These are phyloP conservation scores for Ustilago esculenta DNA, from an alignment of 1,284 basidiomycete genomes.

Conservation along the genomic window DNA sequence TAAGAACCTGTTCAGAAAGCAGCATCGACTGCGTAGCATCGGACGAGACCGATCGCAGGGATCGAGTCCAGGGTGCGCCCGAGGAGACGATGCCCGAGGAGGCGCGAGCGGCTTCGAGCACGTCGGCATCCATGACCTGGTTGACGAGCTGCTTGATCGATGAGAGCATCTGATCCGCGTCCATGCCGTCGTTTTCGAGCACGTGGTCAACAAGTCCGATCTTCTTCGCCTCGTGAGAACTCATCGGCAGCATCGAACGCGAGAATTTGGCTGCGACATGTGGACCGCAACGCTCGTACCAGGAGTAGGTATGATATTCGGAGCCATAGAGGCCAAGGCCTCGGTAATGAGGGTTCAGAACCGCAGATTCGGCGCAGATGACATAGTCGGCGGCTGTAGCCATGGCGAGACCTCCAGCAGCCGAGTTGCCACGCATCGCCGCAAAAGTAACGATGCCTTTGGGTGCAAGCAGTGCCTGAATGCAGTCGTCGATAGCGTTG, in stretches of 20 bases:
- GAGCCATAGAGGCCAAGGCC: slow-evolving; percentile 69
- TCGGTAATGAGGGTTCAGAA: slow-evolving; percentile 70
- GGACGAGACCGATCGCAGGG: slow-evolving; percentile 28
- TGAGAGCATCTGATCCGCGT: slow-evolving; percentile 8
- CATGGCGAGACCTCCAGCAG: slow-evolving; percentile 70
- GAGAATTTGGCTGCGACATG: slow-evolving; percentile 64
- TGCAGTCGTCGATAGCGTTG: slow-evolving; percentile 67
- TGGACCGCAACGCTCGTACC: slow-evolving; percentile 67
- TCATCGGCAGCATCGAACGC: slow-evolving; percentile 69
- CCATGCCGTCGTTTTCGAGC: slow-evolving; percentile 22
- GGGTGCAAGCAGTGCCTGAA: slow-evolving; percentile 65
- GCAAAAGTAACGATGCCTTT: slow-evolving; percentile 69
- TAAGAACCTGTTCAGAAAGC: slow-evolving; percentile 60
- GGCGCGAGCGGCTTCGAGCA: background rate
- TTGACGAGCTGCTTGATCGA: slow-evolving; percentile 36
- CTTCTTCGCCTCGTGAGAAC: slow-evolving; percentile 47
- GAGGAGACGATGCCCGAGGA: background rate
- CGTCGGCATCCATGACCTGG: slow-evolving; percentile 37
- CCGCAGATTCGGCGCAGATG: slow-evolving; percentile 66
- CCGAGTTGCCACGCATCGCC: slow-evolving; percentile 69
- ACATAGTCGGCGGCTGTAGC: slow-evolving; percentile 69
- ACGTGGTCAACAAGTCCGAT: slow-evolving; percentile 50
- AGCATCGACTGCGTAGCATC: slow-evolving; percentile 8
- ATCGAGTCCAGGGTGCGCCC: slow-evolving; percentile 54
- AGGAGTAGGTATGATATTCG: slow-evolving; percentile 69